phyloP scores from a whole-genome alignment of 2,329 filamentous ascomycete genomes.

The Fusarium chuoi region DNA sequence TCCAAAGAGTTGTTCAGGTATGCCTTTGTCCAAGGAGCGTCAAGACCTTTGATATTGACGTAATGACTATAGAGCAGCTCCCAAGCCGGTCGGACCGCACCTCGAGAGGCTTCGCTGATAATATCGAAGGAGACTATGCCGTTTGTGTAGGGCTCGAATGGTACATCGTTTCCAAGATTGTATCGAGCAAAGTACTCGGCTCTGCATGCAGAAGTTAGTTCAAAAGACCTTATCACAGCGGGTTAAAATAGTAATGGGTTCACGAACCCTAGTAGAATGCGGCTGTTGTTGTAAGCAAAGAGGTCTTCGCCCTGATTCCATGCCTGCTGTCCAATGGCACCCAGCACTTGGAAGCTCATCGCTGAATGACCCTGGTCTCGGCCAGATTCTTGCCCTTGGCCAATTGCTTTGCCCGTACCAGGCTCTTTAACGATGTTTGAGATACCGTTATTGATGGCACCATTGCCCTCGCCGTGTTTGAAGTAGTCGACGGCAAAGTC shows the following conservation, averaged over 20 bases:
- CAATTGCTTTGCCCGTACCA: constrained; percentile 1
- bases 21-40: constrained; percentile 25
- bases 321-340: constrained; percentile 17
- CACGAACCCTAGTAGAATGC: constrained; percentile 32
- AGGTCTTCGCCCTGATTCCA: constrained; percentile 28
- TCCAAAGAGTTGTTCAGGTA: constrained; percentile 12
- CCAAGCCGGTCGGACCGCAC: background rate
- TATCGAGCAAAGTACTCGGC: constrained; percentile 29
- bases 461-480: constrained; percentile 16
- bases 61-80: constrained; percentile 31
- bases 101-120: constrained; percentile 11
- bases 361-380: constrained; percentile 27
- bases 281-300: constrained; percentile 29
- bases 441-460: constrained; percentile 10
- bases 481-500: constrained; percentile 21
- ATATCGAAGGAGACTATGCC: constrained; percentile 11
- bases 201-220: background rate
- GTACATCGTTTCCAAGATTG: constrained; percentile 28
- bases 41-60: constrained; percentile 17
- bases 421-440: constrained; percentile 14
- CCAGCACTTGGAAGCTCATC: constrained; percentile 12
- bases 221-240: too few species aligned
- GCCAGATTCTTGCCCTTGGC: constrained; percentile 28
- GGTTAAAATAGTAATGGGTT: rapidly evolving
- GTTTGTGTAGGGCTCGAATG: constrained; percentile 31